Conservation (phyloP, 2,329 filamentous ascomycete genomes). For the Microdochium paspali region DNA sequence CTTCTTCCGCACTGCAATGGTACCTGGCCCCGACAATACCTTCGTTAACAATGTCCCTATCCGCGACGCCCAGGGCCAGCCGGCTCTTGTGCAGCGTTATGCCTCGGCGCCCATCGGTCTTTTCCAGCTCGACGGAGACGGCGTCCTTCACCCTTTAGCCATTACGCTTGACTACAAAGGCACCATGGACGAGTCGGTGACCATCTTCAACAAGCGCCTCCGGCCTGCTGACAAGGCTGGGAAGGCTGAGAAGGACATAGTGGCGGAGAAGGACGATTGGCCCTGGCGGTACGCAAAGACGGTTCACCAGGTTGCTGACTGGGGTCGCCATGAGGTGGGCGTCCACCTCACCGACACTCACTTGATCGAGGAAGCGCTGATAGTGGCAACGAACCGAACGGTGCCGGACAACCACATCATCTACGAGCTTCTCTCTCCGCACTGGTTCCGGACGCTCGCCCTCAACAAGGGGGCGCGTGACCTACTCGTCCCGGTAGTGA, state of each 20-base stretch:
- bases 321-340: conserved; percentile 35
- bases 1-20: conserved; percentile 28
- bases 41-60: conserved; percentile 12
- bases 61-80: conserved; percentile 16
- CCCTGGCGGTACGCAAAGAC: conserved; percentile 43
- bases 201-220: conserved; percentile 37
- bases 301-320: conserved; percentile 36
- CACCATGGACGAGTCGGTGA: conserved; percentile 31
- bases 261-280: conserved; percentile 32
- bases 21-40: conserved; percentile 2
- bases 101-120: conserved; percentile 29
- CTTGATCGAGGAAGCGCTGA: conserved; percentile 36
- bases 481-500: conserved; percentile 32
- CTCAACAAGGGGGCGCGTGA: conserved; percentile 36
- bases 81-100: conserved; percentile 18
- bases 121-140: conserved; percentile 31
- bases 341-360: conserved; percentile 36
- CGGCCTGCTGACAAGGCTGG: conserved; percentile 16
- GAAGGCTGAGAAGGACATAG: conserved; percentile 20
- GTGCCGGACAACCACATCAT: conserved; percentile 31
- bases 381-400: conserved; percentile 32
- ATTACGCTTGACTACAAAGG: conserved; percentile 37
- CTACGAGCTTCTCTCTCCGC: conserved; percentile 31
- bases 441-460: conserved; percentile 40
- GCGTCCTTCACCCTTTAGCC: conserved; percentile 36